These are phyloP conservation scores for Macrophomina phaseolina DNA, from an alignment of 2,329 filamentous ascomycete species.

Conservation along the genomic window DNA sequence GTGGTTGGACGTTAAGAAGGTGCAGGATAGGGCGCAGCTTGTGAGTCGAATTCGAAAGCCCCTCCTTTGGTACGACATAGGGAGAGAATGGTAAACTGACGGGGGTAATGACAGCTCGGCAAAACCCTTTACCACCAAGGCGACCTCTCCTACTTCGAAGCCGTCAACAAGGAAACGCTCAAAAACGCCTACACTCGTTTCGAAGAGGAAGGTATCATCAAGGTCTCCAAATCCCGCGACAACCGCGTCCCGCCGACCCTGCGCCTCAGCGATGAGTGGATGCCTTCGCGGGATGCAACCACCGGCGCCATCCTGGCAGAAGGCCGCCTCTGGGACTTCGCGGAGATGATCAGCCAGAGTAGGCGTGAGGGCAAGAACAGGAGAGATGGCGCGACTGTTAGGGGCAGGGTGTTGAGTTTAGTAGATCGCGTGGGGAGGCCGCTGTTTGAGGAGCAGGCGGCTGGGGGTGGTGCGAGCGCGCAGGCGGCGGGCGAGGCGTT, in stretches of 20 bases:
- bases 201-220: slow-evolving; percentile 86
- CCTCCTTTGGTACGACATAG: neutral
- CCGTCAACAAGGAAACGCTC: slow-evolving; percentile 96
- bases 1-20: slow-evolving; percentile 80
- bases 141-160: slow-evolving; percentile 95
- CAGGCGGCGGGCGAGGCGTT: slow-evolving; percentile 45
- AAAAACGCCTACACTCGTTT: slow-evolving; percentile 91
- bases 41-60: slow-evolving; percentile 48
- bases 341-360: slow-evolving; percentile 81
- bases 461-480: slow-evolving; percentile 9
- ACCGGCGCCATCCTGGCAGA: slow-evolving; percentile 69
- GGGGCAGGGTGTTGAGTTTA: slow-evolving; percentile 77
- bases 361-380: slow-evolving; percentile 94
- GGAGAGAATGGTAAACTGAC: too few relatives aligned
- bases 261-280: slow-evolving; percentile 76
- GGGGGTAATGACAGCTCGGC: slow-evolving; percentile 65
- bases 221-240: slow-evolving; percentile 70
- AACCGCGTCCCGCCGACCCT: slow-evolving; percentile 66
- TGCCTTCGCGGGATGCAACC: slow-evolving; percentile 66
- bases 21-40: slow-evolving; percentile 81
- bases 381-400: slow-evolving; percentile 89
- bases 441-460: slow-evolving; percentile 55
- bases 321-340: slow-evolving; percentile 89
- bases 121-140: slow-evolving; percentile 98
- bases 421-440: slow-evolving; percentile 74